Evolutionary conservation across 371 early-diverging fungal species (phyloP), one percentile per base, ranked within the genome.

Genomic region (Mucor indicus): DNA sequence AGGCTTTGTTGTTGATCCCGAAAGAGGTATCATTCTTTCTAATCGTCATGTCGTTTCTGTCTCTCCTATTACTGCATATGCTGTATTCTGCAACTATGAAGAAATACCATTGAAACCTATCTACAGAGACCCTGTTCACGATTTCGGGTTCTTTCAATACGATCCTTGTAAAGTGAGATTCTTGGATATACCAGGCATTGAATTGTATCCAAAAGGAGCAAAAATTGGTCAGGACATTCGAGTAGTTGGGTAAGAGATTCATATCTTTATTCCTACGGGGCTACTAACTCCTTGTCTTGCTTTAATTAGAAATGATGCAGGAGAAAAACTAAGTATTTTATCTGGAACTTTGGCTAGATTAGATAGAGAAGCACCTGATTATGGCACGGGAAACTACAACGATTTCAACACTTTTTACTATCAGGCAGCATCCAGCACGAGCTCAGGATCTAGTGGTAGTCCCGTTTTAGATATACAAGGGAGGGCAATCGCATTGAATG

Each of bases 1-100:
- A 4, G 97, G 97, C 4, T 96, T 96, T 64, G 81, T 96, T 0
- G 95, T 96, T 0, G 96, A 96, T 55, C 84, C 85, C 3, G 45
- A 80, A 45, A 66, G 65, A 0, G 97, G 94, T 5, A 68, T 95
- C 25, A 85, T 95, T 25, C 74, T 95, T n/a, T 86, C 96, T 10
- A 95, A 95, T 64, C 71, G 95, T 3, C 95, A 95, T 53, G 93
- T 95, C 2, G 90, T 89, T 8, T 84, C 90, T 36, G 76, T 89
- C 0, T 92, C 90, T 0, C 96, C 95, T 1, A 82, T 90, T 38
- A 80, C 87, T 11, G 92, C 90, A 0, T 86, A 81, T 50, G 86
- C 90, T 1, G 72, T 93, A 16, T 79, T 87, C 25, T 83, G 86
- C 59, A 86, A 96, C 60, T 87, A 93, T 55, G 95, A 94, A 58